These are phyloP conservation scores for Leucoagaricus sp. DNA, from an alignment of 1,284 basidiomycete genomes.

Conservation along the genomic window DNA sequence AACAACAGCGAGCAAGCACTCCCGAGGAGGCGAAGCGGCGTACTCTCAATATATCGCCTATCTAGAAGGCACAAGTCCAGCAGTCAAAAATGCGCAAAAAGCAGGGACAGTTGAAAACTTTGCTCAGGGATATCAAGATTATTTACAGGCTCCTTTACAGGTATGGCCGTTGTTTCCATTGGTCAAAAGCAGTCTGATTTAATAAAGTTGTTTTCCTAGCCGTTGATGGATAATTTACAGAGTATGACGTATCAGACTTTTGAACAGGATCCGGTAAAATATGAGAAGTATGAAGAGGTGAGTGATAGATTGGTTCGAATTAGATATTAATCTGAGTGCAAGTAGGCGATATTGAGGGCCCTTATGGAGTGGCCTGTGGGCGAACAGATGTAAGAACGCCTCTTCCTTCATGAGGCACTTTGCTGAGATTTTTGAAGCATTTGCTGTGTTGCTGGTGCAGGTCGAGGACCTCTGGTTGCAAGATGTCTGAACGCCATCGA, in stretches of 20 bases:
- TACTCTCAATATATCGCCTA: conserved; percentile 92
- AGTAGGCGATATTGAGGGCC: conserved; percentile 81
- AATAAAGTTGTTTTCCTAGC: conserved; percentile 45
- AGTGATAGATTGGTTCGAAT: conserved; percentile 13
- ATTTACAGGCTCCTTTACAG: conserved; percentile 93
- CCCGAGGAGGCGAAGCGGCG: conserved; percentile 80
- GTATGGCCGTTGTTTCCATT: conserved; percentile 42
- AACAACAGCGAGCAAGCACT: conserved; percentile 64
- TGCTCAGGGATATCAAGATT: conserved; percentile 93
- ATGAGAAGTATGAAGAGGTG: conserved; percentile 93
- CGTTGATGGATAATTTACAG: conserved; percentile 95
- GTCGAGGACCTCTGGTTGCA: conserved; percentile 92
- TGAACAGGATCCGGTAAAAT: conserved; percentile 97
- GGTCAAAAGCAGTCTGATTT: not conserved
- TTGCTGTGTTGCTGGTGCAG: conserved; percentile 93
- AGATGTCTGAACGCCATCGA: conserved; percentile 81
- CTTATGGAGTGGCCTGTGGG: conserved; percentile 67
- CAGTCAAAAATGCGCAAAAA: conserved; percentile 57
- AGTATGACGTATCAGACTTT: conserved; percentile 97
- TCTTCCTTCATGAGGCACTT: not conserved
- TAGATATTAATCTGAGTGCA: not conserved
- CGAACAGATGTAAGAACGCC: conserved; percentile 53
- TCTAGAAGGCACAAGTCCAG: conserved; percentile 75
- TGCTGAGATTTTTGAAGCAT: conserved; percentile 46
- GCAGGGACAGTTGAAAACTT: conserved; percentile 83